Percentiles rank a stretch among this genome's conserved stretches.
These are phyloP conservation scores for Diutina ranongensis DNA, from an alignment of 1,139 yeast species.

Conservation along the genomic window DNA sequence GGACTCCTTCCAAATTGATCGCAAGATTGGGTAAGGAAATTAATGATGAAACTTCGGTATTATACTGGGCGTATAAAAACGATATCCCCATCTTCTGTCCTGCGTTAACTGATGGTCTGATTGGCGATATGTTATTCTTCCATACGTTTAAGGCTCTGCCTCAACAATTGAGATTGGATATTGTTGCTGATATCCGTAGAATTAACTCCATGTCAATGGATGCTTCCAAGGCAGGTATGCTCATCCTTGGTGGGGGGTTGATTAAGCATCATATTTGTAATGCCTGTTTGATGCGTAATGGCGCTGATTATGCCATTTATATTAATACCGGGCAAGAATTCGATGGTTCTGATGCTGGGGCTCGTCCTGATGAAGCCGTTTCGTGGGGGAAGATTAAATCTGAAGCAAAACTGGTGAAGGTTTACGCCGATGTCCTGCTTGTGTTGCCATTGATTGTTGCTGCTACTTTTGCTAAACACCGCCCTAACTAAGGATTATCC, in stretches of 20 bases:
- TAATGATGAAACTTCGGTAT: constrained; percentile 84
- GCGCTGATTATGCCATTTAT: constrained; percentile 95
- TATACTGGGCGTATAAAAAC: constrained; percentile 97
- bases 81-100: constrained; percentile 95
- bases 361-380: constrained; percentile 97
- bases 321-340: constrained; percentile 98
- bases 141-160: constrained; percentile 95
- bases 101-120: constrained; percentile 93
- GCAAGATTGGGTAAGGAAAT: constrained; percentile 93
- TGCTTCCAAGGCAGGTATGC: constrained; percentile 93
- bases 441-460: constrained; percentile 96
- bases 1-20: constrained; percentile 92
- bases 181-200: constrained; percentile 84
- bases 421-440: constrained; percentile 91
- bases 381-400: constrained; percentile 98
- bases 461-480: constrained; percentile 74
- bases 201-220: constrained; percentile 93
- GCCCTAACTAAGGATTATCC: constrained; percentile 17
- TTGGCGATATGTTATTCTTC: constrained; percentile 97
- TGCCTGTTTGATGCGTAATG: constrained; percentile 97
- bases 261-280: constrained; percentile 95
- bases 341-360: constrained; percentile 99
- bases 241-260: constrained; percentile 91
- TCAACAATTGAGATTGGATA: constrained; percentile 75
- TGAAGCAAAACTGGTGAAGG: constrained; percentile 83